Evolutionary conservation across 805 yeast genomes (phyloP).

Genomic region (Monosporozyma siamensis): DNA sequence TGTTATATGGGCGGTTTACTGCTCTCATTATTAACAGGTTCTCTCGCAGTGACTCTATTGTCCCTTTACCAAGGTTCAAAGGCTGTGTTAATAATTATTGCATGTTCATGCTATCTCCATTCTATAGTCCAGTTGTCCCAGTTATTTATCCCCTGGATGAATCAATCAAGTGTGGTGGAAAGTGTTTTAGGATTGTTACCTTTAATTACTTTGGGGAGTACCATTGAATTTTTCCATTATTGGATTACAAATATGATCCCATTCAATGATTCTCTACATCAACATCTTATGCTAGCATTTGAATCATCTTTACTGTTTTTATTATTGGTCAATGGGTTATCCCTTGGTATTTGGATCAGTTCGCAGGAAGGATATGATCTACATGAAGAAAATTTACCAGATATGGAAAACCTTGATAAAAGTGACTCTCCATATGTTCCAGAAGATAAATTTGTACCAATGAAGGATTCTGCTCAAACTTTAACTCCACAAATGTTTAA

Average conservation of each 20-base stretch:
- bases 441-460: conserved; percentile 16
- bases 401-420: neutral
- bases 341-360: conserved; percentile 8
- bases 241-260: conserved; percentile 7
- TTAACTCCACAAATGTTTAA: conserved; percentile 20
- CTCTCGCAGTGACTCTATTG: conserved; percentile 16
- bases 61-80: conserved; percentile 12
- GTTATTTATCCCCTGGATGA: neutral
- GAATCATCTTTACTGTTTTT: conserved; percentile 15
- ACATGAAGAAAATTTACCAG: conserved; percentile 3
- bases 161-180: neutral
- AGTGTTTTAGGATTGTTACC: conserved; percentile 7
- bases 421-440: conserved; percentile 1
- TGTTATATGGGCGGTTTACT: conserved; percentile 2
- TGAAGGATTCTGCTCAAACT: conserved; percentile 29
- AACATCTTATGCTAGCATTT: conserved; percentile 12
- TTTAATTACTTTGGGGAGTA: conserved; percentile 13
- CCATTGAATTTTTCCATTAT: conserved; percentile 16
- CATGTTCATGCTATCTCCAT: conserved; percentile 15
- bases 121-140: neutral
- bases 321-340: conserved; percentile 17
- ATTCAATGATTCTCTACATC: conserved; percentile 5
- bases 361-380: conserved; percentile 2
- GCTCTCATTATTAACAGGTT: conserved; percentile 17
- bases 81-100: conserved; percentile 18